Evolutionary conservation across 805 yeast genomes (phyloP).

Genomic region (Ogataea zsoltii): DNA sequence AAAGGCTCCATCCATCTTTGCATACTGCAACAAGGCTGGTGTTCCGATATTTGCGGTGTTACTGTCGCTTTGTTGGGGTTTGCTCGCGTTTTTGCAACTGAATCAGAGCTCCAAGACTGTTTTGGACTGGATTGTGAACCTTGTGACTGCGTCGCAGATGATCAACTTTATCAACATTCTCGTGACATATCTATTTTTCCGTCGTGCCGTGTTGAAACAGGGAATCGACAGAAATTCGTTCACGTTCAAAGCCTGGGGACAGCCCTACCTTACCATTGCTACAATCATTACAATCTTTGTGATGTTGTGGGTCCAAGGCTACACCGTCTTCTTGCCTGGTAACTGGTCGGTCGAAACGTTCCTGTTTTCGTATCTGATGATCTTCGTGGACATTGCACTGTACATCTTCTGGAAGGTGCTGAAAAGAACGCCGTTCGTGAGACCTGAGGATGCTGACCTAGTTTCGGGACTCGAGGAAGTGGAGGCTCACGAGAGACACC

Average conservation of each 20-base stretch:
- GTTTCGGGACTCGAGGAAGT: conserved; percentile 55
- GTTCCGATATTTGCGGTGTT: conserved; percentile 48
- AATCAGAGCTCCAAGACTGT: conserved; percentile 61
- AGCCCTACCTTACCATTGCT: conserved; percentile 57
- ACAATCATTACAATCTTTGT: conserved; percentile 46
- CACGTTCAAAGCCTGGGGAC: conserved; percentile 55
- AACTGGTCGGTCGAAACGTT: conserved; percentile 62
- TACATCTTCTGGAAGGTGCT: conserved; percentile 53
- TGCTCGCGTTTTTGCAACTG: conserved; percentile 50
- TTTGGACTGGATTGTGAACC: conserved; percentile 68
- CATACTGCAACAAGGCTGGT: conserved; percentile 46
- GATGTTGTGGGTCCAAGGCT: conserved; percentile 67
- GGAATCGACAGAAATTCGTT: conserved; percentile 45
- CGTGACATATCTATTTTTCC: conserved; percentile 60
- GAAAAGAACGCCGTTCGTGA: conserved; percentile 47
- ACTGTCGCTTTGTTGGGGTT: conserved; percentile 43
- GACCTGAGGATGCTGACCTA: conserved; percentile 53
- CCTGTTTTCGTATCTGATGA: conserved; percentile 70
- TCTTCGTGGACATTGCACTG: conserved; percentile 54
- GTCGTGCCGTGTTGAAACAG: conserved; percentile 58
- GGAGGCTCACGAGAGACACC: conserved; percentile 52
- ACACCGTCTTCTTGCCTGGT: conserved; percentile 67
- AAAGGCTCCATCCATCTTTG: conserved; percentile 44
- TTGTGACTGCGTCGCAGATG: conserved; percentile 70
- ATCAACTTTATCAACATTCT: conserved; percentile 60